These are phyloP conservation scores for Basipetospora chlamydospora DNA, from an alignment of 2,329 filamentous ascomycete species.

Conservation along the genomic window DNA sequence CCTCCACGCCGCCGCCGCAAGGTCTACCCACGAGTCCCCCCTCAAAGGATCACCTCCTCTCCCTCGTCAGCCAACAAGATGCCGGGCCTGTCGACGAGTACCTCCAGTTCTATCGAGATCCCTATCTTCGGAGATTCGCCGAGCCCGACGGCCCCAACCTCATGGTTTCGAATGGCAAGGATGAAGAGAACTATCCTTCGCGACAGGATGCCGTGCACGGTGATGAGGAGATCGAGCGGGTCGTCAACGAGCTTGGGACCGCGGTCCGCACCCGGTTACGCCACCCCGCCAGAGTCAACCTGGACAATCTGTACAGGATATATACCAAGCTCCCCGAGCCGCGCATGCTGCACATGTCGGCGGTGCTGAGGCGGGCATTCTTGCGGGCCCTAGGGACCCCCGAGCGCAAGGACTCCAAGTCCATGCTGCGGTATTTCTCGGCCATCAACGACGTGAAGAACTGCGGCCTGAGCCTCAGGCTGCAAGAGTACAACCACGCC, in stretches of 20 bases:
- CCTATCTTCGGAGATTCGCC: conserved; percentile 39
- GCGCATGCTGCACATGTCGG: conserved; percentile 33
- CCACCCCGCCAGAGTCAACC: conserved; percentile 23
- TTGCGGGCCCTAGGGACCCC: conserved; percentile 55
- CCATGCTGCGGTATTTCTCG: conserved; percentile 71
- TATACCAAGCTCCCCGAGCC: conserved; percentile 37
- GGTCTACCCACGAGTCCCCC: conserved; percentile 9
- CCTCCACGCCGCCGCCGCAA: conserved; percentile 7
- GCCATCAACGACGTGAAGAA: conserved; percentile 72
- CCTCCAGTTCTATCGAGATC: conserved; percentile 35
- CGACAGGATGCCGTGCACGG: conserved; percentile 22
- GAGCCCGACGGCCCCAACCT: conserved; percentile 32
- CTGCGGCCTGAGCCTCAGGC: conserved; percentile 52
- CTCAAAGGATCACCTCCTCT: conserved; percentile 30
- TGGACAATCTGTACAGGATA: conserved; percentile 31
- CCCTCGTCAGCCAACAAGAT: conserved; percentile 34
- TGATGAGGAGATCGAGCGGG: conserved; percentile 19
- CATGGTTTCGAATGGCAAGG: conserved; percentile 32
- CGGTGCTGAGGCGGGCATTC: conserved; percentile 43
- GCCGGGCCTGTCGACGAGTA: conserved; percentile 36
- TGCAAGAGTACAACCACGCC: conserved; percentile 69
- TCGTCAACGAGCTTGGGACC: conserved; percentile 23
- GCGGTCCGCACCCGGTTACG: conserved; percentile 26
- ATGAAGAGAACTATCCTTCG: conserved; percentile 32
- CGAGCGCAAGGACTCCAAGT: conserved; percentile 36